These are phyloP conservation scores for Penicillium sp. DNA, from an alignment of 2,329 filamentous ascomycete genomes.

Conservation along the genomic window DNA sequence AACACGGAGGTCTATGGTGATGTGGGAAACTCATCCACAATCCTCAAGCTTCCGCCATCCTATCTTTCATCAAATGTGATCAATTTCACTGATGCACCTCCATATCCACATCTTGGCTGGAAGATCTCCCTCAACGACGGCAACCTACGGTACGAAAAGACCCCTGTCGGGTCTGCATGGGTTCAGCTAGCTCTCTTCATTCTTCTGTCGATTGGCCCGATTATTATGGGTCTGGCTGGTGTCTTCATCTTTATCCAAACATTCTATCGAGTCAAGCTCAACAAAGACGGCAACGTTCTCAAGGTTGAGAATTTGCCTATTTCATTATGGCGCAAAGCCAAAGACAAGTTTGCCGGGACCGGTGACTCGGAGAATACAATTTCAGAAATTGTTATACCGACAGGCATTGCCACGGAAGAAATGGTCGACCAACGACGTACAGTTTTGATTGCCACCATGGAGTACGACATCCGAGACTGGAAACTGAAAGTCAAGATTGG, in stretches of 20 bases:
- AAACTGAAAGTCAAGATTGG: constrained; percentile 71
- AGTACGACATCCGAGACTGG: constrained; percentile 72
- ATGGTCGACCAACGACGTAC: constrained; percentile 46
- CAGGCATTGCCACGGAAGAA: constrained; percentile 33
- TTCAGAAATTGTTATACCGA: constrained; percentile 37
- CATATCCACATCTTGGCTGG: constrained; percentile 57
- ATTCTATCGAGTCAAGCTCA: constrained; percentile 66
- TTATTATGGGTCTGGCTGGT: constrained; percentile 50
- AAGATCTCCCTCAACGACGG: constrained; percentile 57
- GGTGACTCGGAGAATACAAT: constrained; percentile 34
- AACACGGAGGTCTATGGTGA: constrained; percentile 61
- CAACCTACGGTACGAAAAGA: constrained; percentile 51
- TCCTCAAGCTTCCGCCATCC: constrained; percentile 62
- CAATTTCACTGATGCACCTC: constrained; percentile 59
- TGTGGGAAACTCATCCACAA: constrained; percentile 58
- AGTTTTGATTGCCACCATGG: constrained; percentile 68
- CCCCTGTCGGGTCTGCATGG: constrained; percentile 55
- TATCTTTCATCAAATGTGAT: constrained; percentile 57
- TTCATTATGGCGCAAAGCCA: constrained; percentile 36
- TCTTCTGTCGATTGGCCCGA: constrained; percentile 56
- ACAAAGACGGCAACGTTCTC: constrained; percentile 56
- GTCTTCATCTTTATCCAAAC: constrained; percentile 60
- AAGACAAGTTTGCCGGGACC: constrained; percentile 23
- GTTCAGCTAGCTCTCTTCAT: constrained; percentile 57
- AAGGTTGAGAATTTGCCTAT: constrained; percentile 40